Percentiles rank a stretch among this genome's conserved stretches.
These are phyloP conservation scores for Talaromyces sp. DNA, from an alignment of 2,329 filamentous ascomycete species.

Conservation along the genomic window DNA sequence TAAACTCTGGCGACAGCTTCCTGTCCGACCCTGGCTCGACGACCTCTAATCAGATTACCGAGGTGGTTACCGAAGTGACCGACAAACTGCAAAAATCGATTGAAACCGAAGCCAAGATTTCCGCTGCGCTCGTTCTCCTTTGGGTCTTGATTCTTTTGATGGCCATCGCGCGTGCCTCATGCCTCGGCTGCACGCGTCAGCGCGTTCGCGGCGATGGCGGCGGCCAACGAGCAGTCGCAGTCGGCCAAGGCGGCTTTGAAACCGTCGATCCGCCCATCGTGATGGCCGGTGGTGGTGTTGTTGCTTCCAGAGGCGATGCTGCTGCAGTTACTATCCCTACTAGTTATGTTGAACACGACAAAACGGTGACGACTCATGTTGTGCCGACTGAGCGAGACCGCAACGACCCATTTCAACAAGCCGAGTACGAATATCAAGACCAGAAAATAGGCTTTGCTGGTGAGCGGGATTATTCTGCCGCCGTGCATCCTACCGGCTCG, in stretches of 20 bases:
- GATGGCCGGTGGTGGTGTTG: not conserved
- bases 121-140: slow-evolving; percentile 65
- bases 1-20: slow-evolving; percentile 55
- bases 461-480: slow-evolving; percentile 27
- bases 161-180: slow-evolving; percentile 63
- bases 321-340: not conserved
- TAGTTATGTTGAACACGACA: not conserved
- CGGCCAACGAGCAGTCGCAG: slow-evolving; percentile 18
- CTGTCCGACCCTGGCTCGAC: slow-evolving; percentile 69
- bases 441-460: slow-evolving; percentile 42
- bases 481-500: slow-evolving; percentile 16
- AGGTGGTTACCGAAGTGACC: slow-evolving; percentile 66
- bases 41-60: slow-evolving; percentile 75
- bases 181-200: slow-evolving; percentile 56
- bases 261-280: slow-evolving; percentile 5
- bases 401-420: slow-evolving; percentile 2
- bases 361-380: not conserved
- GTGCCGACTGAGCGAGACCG: not conserved
- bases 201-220: slow-evolving; percentile 60
- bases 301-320: not conserved
- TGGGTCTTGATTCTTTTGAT: slow-evolving; percentile 74
- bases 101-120: slow-evolving; percentile 73
- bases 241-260: slow-evolving; percentile 1
- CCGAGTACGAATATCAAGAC: slow-evolving; percentile 28
- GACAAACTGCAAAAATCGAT: slow-evolving; percentile 63